phyloP scores from a whole-genome alignment of 2,329 filamentous ascomycete species.

The Arthroderma sp. region DNA sequence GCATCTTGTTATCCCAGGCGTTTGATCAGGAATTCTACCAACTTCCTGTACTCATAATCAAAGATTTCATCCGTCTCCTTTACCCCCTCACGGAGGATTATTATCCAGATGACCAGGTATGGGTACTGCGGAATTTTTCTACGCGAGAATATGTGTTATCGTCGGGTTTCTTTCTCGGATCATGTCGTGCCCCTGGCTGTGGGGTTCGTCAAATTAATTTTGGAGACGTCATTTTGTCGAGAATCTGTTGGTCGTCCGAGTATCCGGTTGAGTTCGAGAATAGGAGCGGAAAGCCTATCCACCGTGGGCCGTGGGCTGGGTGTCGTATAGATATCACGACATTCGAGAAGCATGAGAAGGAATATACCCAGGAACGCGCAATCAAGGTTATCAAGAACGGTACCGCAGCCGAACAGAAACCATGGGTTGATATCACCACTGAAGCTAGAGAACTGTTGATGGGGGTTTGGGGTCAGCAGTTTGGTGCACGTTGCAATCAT shows the following conservation, averaged over 20 bases:
- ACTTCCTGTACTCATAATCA: background rate
- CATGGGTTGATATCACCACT: too few relatives aligned
- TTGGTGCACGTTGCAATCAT: too few relatives aligned
- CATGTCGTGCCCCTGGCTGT: background rate
- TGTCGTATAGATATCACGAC: conserved; percentile 1
- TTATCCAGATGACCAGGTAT: background rate
- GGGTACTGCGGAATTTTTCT: conserved; percentile 1
- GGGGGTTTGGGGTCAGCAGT: too few relatives aligned
- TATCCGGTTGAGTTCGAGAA: background rate
- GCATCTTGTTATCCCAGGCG: background rate
- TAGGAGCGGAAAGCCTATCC: background rate
- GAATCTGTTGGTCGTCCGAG: background rate
- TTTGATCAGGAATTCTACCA: conserved; percentile 2
- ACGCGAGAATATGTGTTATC: background rate
- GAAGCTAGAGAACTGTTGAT: too few relatives aligned
- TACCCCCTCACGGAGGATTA: background rate
- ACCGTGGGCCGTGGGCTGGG: conserved; percentile 1
- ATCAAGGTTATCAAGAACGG: too few relatives aligned
- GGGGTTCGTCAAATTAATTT: background rate
- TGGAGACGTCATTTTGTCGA: background rate
- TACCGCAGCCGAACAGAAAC: too few relatives aligned
- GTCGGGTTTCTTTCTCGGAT: background rate
- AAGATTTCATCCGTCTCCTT: conserved; percentile 1
- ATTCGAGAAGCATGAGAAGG: background rate
- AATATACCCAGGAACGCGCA: background rate